Base-by-base conservation (phyloP, 805 yeast genomes). In the Torulaspora delbrueckii region DNA sequence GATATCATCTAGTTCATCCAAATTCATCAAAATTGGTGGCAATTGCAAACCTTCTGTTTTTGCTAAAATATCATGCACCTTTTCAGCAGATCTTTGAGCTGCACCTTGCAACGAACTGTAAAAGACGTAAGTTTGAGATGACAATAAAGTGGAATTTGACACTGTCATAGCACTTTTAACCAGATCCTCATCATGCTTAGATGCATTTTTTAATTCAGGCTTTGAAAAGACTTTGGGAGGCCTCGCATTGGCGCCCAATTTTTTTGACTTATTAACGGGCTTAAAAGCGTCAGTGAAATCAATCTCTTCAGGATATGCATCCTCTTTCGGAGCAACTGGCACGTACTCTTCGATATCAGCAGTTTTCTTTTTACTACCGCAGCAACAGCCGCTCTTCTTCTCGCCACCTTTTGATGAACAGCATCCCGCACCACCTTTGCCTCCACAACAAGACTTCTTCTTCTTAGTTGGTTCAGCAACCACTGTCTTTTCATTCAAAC, bases 41-140 rank as follows among this genome's bases (percentile, higher is more conserved):
- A 65, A 58, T 4, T 56, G 48, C 32, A 77, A 54, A 4, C 51
- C 62, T 27, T 52, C 47, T 14, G 59, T 23, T 3, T 32, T 50
- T 2, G 49, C 42, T 9, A 82, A 60, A 27, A 64, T 65, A 1
- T 71, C 71, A 26, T 65, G 57, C 13, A 88, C 66, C 12, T 65
- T 59, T 13, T 69, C 69, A 1, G 96, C 96, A 24, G 81, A 76
- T 52, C 85, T 71, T 55, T 82, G 81, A 0, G 95, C 77, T 0
- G 95, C 71, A 8, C 96, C 96, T 3, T 96, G 90, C 47, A 89
- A 69, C 0, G 96, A 84, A 7, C 96, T 83, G 65, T 85, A 89
- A 56, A 89, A 86, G 3, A 89, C 76, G 47, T 76, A 73, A 31
- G 84, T 69, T 44, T 81, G 81, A 0, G 88, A 76, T 24, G 76